A percentile compares a stretch with the other conserved stretches of the same genome.
Evolutionary conservation across 805 yeast genomes (phyloP).

Genomic region (Tanozyma kutaoensis): DNA sequence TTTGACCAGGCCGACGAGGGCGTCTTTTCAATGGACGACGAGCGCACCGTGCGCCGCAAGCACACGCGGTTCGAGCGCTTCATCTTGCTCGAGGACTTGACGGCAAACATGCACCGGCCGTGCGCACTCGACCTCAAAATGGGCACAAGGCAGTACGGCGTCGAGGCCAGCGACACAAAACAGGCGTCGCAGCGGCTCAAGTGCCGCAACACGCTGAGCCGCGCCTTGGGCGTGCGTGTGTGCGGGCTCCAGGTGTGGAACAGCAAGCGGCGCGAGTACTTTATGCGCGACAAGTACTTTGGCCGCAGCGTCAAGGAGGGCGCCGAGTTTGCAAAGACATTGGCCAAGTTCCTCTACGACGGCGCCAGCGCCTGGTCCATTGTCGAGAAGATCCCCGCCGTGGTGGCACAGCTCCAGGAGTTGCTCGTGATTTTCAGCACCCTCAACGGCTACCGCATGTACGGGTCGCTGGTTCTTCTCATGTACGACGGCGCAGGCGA

Average conservation of each 20-base stretch:
- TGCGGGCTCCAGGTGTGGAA: constrained; percentile 71
- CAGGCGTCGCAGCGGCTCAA: constrained; percentile 69
- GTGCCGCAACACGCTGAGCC: constrained; percentile 71
- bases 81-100: constrained; percentile 79
- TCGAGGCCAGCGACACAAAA: constrained; percentile 70
- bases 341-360: constrained; percentile 70
- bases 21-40: no score
- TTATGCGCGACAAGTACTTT: constrained; percentile 80
- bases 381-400: constrained; percentile 48
- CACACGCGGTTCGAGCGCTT: constrained; percentile 63
- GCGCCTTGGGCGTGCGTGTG: constrained; percentile 75
- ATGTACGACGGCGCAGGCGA: constrained; percentile 66
- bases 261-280: constrained; percentile 19
- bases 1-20: constrained; percentile 9
- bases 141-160: constrained; percentile 98
- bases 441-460: constrained; percentile 69
- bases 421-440: constrained; percentile 39
- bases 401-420: constrained; percentile 47
- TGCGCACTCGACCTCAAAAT: constrained; percentile 91
- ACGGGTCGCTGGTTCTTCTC: constrained; percentile 79
- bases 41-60: constrained; percentile 14
- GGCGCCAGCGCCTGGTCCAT: constrained; percentile 50
- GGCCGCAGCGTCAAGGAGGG: constrained; percentile 72
- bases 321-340: constrained; percentile 58
- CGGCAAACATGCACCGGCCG: constrained; percentile 69